phyloP scores from a whole-genome alignment of 371 early-diverging fungal genomes.

The Umbelopsis sp. region DNA sequence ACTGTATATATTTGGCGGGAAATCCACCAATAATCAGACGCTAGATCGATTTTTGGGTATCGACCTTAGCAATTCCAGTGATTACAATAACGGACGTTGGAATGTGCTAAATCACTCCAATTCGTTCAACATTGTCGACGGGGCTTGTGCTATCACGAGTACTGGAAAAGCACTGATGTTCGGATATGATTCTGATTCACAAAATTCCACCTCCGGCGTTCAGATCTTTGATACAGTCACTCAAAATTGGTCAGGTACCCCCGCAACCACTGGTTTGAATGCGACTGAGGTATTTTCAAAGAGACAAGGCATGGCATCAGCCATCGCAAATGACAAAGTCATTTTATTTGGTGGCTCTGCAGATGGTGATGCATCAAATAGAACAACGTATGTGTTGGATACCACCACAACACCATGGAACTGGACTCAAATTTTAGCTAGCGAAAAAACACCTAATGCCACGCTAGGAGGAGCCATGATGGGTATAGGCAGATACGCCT shows the following conservation, averaged over 20 bases:
- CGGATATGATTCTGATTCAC: not conserved
- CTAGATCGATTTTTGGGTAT: not conserved
- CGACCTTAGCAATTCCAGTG: not conserved
- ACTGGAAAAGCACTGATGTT: slow-evolving; percentile 1
- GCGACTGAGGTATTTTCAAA: not conserved
- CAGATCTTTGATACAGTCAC: not conserved
- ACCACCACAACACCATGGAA: slow-evolving; percentile 7
- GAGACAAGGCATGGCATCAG: slow-evolving; percentile 1
- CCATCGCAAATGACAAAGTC: slow-evolving; percentile 3
- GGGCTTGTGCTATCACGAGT: slow-evolving; percentile 9
- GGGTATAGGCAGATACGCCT: slow-evolving; percentile 14
- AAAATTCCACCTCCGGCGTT: not conserved
- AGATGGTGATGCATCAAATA: not conserved
- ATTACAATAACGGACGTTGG: slow-evolving; percentile 1
- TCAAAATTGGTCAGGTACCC: not conserved
- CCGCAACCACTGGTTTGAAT: not conserved
- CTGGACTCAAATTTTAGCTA: not conserved
- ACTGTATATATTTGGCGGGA: slow-evolving; percentile 15
- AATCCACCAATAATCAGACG: slow-evolving; percentile 5
- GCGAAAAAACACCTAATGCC: not conserved
- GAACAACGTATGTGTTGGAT: slow-evolving; percentile 5
- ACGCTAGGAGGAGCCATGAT: slow-evolving; percentile 1
- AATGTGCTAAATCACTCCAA: not conserved
- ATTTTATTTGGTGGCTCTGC: slow-evolving; percentile 10
- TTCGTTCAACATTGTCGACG: slow-evolving; percentile 16